Percentiles rank a stretch among this genome's conserved stretches.
These are phyloP conservation scores for Diaporthe citrichinensis DNA, from an alignment of 2,329 filamentous ascomycete species.

Conservation along the genomic window DNA sequence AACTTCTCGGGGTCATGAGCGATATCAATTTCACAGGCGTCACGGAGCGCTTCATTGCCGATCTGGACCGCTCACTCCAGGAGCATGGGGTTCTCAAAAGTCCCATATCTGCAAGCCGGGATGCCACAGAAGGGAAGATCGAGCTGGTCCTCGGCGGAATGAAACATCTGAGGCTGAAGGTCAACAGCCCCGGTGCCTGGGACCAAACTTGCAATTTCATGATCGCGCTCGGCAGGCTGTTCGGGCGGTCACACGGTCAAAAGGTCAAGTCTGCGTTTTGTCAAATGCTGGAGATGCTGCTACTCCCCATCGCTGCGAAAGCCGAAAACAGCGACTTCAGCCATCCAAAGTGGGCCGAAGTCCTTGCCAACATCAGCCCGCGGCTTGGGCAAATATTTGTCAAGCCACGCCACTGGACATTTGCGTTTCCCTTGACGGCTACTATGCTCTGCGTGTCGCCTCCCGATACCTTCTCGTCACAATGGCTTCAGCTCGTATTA, in stretches of 20 bases:
- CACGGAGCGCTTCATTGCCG: constrained; percentile 83
- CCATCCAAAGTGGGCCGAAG: constrained; percentile 87
- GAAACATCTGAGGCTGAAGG: constrained; percentile 86
- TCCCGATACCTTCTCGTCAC: constrained; percentile 83
- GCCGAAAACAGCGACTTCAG: constrained; percentile 82
- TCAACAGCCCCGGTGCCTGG: constrained; percentile 82
- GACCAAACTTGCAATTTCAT: constrained; percentile 91
- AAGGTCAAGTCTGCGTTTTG: constrained; percentile 95
- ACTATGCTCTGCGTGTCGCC: constrained; percentile 91
- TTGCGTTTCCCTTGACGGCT: constrained; percentile 89
- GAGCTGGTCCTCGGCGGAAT: constrained; percentile 92
- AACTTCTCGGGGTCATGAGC: constrained; percentile 96
- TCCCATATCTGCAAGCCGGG: constrained; percentile 67
- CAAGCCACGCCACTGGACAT: constrained; percentile 93
- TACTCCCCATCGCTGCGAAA: constrained; percentile 88
- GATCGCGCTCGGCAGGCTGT: constrained; percentile 83
- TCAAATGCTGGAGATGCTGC: constrained; percentile 86
- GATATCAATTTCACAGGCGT: constrained; percentile 90
- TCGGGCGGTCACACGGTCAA: constrained; percentile 87
- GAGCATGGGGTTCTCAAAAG: constrained; percentile 80
- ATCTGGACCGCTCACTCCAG: constrained; percentile 83
- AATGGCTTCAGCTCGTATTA: constrained; percentile 88
- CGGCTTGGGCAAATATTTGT: constrained; percentile 86
- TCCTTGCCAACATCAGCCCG: constrained; percentile 83
- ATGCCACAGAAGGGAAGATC: constrained; percentile 83